phyloP scores from a whole-genome alignment of 139 green algal genomes.

The Desmodesmus armatus region DNA sequence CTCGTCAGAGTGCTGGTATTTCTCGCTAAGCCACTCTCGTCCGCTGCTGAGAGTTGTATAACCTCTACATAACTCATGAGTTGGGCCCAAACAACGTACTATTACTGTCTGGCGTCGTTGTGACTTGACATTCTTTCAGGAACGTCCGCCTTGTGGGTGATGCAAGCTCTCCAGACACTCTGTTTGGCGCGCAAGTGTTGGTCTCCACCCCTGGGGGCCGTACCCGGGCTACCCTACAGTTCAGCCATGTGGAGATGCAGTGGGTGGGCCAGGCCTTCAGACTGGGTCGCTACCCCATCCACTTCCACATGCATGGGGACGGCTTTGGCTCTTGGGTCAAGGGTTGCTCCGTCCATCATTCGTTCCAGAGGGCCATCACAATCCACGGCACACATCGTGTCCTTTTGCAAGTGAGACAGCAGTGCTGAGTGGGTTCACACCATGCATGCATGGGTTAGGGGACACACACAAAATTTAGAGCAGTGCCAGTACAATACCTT shows the following conservation, averaged over 20 bases:
- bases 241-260: constrained; percentile 58
- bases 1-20: too few species aligned
- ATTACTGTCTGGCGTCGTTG: too few species aligned
- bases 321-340: constrained; percentile 56
- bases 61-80: too few species aligned
- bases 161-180: constrained; percentile 14
- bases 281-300: constrained; percentile 76
- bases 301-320: constrained; percentile 80
- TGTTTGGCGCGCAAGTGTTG: constrained; percentile 68
- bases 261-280: constrained; percentile 60
- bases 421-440: neutral
- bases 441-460: too few species aligned
- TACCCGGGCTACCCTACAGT: neutral
- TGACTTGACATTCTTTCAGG: too few species aligned
- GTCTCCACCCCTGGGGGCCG: constrained; percentile 42
- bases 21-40: too few species aligned
- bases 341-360: constrained; percentile 68
- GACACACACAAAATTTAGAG: too few species aligned
- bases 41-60: too few species aligned
- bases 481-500: too few species aligned
- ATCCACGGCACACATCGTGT: constrained; percentile 71
- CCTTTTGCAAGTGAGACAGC: neutral
- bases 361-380: constrained; percentile 75
- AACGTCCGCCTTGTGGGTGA: constrained; percentile 51
- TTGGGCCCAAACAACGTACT: too few species aligned